Conservation (phyloP, 805 yeast species). For the Pichia manshurica region DNA sequence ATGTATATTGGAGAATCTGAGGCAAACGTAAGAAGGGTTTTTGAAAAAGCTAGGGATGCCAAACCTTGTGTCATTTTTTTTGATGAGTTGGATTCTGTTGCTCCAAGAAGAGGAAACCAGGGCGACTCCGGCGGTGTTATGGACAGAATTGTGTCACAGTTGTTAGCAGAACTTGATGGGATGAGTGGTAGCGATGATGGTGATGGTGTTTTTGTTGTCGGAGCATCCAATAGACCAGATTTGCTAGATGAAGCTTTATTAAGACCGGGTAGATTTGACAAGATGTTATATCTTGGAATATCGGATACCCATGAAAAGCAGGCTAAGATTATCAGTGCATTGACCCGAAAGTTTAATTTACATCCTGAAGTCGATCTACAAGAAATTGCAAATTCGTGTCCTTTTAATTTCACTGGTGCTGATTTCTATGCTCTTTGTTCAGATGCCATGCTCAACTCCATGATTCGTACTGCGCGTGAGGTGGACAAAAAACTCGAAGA, state of each 20-base stretch:
- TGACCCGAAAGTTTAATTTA: constrained; percentile 75
- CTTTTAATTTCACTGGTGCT: constrained; percentile 94
- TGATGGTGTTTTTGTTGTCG: constrained; percentile 94
- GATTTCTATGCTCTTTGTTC: constrained; percentile 95
- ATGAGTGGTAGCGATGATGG: constrained; percentile 78
- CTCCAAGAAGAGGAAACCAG: constrained; percentile 97
- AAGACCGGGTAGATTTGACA: constrained; percentile 94
- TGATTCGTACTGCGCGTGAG: constrained; percentile 79
- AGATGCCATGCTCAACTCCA: constrained; percentile 93
- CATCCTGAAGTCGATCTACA: constrained; percentile 53
- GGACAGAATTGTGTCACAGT: constrained; percentile 96
- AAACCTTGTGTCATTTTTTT: constrained; percentile 96
- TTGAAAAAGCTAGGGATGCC: constrained; percentile 92
- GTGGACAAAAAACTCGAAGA: constrained; percentile 60
- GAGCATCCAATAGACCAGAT: constrained; percentile 98
- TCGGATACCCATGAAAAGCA: constrained; percentile 90
- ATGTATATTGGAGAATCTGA: constrained; percentile 99
- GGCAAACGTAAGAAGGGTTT: constrained; percentile 91
- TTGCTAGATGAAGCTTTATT: constrained; percentile 87
- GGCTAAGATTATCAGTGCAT: constrained; percentile 74
- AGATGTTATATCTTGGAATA: constrained; percentile 88
- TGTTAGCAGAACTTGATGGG: constrained; percentile 92
- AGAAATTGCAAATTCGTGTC: constrained; percentile 61
- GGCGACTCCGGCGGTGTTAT: constrained; percentile 99
- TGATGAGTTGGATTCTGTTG: constrained; percentile 96